Percentiles rank a stretch among this genome's conserved stretches.
These are phyloP conservation scores for Dactylellina parvicollis DNA, from an alignment of 2,329 filamentous ascomycete species.

Conservation along the genomic window DNA sequence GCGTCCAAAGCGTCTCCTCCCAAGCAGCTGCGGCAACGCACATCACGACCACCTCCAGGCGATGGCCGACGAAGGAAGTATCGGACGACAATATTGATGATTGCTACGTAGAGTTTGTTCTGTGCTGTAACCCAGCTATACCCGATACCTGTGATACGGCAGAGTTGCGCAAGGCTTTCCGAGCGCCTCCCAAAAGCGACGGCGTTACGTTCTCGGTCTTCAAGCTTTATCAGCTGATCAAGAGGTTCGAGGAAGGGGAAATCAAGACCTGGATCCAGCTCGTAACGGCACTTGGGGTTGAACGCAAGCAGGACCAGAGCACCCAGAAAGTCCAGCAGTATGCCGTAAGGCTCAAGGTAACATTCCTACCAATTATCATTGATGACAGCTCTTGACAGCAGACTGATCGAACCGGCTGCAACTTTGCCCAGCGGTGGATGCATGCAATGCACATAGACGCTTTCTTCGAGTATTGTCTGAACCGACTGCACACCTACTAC, in stretches of 20 bases:
- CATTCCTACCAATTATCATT: neutral
- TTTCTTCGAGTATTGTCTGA: conserved; percentile 89
- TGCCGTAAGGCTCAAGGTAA: conserved; percentile 86
- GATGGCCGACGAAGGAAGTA: conserved; percentile 72
- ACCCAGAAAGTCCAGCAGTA: conserved; percentile 95
- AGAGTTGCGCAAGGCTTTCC: conserved; percentile 78
- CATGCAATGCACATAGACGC: conserved; percentile 94
- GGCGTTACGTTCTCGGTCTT: conserved; percentile 86
- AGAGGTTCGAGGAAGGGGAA: conserved; percentile 79
- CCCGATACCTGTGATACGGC: conserved; percentile 74
- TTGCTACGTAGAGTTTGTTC: conserved; percentile 83
- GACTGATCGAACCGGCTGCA: conserved; percentile 22
- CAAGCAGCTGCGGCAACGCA: conserved; percentile 29
- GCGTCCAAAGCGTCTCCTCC: conserved; percentile 27
- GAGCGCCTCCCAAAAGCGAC: conserved; percentile 82
- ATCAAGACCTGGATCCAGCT: conserved; percentile 93
- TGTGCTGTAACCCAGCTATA: conserved; percentile 89
- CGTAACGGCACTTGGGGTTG: conserved; percentile 85
- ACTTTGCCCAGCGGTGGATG: conserved; percentile 80
- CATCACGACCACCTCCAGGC: neutral
- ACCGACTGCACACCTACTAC: conserved; percentile 81
- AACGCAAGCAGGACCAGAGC: conserved; percentile 84
- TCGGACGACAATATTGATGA: conserved; percentile 78
- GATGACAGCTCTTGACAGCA: neutral
- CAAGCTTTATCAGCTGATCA: conserved; percentile 79